Evolutionary conservation across 148 eudicot genomes (phyloP).

Genomic region (Chenopodium quinoa): DNA sequence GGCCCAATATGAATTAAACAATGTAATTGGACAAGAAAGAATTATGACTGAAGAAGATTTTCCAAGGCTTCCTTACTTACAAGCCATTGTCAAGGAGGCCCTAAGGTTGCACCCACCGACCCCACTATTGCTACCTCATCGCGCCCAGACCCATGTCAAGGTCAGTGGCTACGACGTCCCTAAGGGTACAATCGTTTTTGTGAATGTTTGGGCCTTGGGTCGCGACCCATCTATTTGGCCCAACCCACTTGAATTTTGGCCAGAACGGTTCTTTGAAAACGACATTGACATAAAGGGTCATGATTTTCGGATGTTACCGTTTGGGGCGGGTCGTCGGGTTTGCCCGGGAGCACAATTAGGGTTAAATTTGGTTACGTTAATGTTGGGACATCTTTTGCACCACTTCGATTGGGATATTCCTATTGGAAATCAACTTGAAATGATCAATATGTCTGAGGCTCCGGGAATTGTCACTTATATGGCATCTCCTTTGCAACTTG

Average conservation of each 20-base stretch:
- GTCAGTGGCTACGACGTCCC: slow-evolving; percentile 67
- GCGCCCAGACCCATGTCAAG: slow-evolving; percentile 53
- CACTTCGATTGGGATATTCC: slow-evolving; percentile 56
- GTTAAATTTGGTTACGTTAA: slow-evolving; percentile 56
- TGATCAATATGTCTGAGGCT: slow-evolving; percentile 51
- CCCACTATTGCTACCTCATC: slow-evolving; percentile 68
- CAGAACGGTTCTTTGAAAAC: slow-evolving; percentile 57
- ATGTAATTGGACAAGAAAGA: slow-evolving; percentile 45
- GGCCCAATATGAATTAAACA: slow-evolving; percentile 67
- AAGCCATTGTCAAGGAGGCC: slow-evolving; percentile 56
- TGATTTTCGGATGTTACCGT: slow-evolving; percentile 58
- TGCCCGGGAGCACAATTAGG: slow-evolving; percentile 70
- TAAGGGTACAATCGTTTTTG: slow-evolving; percentile 48
- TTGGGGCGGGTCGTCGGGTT: slow-evolving; percentile 66
- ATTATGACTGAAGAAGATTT: slow-evolving; percentile 60
- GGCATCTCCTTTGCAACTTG: slow-evolving; percentile 45
- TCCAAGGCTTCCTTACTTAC: slow-evolving; percentile 56
- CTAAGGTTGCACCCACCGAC: slow-evolving; percentile 73
- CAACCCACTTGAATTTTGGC: slow-evolving; percentile 54
- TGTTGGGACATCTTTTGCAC: slow-evolving; percentile 67
- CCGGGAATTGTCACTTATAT: slow-evolving; percentile 63
- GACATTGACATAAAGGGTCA: slow-evolving; percentile 66
- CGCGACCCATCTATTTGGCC: slow-evolving; percentile 58
- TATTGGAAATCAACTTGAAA: slow-evolving; percentile 45
- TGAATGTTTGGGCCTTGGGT: slow-evolving; percentile 76